phyloP scores from a whole-genome alignment of 768 basidiomycete genomes.

The Boletellus ananas region DNA sequence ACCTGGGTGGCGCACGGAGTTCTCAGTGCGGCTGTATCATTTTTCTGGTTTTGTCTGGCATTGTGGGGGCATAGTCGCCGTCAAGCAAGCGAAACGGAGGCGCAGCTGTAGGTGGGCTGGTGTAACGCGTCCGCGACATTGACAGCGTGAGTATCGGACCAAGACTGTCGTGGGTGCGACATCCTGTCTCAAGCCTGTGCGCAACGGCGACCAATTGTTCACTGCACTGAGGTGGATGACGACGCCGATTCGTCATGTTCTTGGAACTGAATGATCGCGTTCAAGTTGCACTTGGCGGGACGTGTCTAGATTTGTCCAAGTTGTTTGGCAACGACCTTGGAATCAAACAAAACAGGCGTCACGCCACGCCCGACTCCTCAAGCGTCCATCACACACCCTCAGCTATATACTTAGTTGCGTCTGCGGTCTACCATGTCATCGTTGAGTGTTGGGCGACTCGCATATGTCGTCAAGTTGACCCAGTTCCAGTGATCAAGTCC shows the following conservation, averaged over 20 bases:
- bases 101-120: not conserved
- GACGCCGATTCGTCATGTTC: not conserved
- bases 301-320: constrained; percentile 1
- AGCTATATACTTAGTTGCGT: not conserved
- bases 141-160: not conserved
- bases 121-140: not conserved
- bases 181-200: not conserved
- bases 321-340: constrained; percentile 28
- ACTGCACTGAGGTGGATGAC: not conserved
- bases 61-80: not conserved
- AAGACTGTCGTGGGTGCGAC: not conserved
- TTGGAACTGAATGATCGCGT: not conserved
- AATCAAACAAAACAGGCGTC: constrained; percentile 23
- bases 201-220: not conserved
- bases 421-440: constrained; percentile 19
- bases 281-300: not conserved
- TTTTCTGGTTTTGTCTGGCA: not conserved
- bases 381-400: not conserved
- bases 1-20: not conserved
- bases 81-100: not conserved
- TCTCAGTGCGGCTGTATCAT: not conserved
- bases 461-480: constrained; percentile 14
- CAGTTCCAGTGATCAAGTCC: constrained; percentile 21
- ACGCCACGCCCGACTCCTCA: not conserved
- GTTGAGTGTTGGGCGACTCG: constrained; percentile 26